phyloP scores from a whole-genome alignment of 1,139 yeast species.

The Debaryomyces coudertii region DNA sequence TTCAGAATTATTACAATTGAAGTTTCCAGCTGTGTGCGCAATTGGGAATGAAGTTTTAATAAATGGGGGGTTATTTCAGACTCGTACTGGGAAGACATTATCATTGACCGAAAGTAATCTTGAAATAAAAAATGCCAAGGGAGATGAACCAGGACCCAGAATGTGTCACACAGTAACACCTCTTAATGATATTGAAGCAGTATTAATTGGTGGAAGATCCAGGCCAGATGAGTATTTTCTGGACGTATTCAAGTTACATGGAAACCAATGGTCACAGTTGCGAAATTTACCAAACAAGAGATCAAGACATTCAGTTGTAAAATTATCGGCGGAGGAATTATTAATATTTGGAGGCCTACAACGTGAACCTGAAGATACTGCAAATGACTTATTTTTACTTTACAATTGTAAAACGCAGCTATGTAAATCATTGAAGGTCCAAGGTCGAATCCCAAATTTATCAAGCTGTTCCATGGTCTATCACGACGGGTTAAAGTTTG shows the following conservation, averaged over 20 bases:
- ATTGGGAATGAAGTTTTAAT: constrained; percentile 31
- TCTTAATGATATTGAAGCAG: constrained; percentile 25
- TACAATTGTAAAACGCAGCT: constrained; percentile 23
- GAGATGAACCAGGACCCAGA: constrained; percentile 43
- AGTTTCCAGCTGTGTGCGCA: constrained; percentile 49
- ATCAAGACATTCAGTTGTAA: constrained; percentile 56
- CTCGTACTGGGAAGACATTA: constrained; percentile 33
- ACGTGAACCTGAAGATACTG: constrained; percentile 10
- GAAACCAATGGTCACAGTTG: constrained; percentile 36
- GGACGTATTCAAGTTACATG: constrained; percentile 31
- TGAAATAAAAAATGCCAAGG: constrained; percentile 15
- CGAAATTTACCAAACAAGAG: constrained; percentile 48
- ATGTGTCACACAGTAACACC: constrained; percentile 61
- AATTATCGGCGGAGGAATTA: constrained; percentile 34
- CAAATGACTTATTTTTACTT: constrained; percentile 20
- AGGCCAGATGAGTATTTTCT: constrained; percentile 54
- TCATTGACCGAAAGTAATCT: constrained; percentile 20
- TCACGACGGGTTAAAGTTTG: constrained; percentile 30
- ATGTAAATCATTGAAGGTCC: constrained; percentile 19
- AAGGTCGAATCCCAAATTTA: constrained; percentile 22
- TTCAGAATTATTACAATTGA: constrained; percentile 33
- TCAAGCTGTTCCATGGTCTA: constrained; percentile 39
- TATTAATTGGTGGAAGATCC: constrained; percentile 72
- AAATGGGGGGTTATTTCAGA: constrained; percentile 61
- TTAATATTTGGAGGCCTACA: constrained; percentile 58